Percentiles rank a stretch among this genome's conserved stretches.
These are phyloP conservation scores for Yamadazyma buinensis DNA, from an alignment of 1,139 yeast species.

Conservation along the genomic window DNA sequence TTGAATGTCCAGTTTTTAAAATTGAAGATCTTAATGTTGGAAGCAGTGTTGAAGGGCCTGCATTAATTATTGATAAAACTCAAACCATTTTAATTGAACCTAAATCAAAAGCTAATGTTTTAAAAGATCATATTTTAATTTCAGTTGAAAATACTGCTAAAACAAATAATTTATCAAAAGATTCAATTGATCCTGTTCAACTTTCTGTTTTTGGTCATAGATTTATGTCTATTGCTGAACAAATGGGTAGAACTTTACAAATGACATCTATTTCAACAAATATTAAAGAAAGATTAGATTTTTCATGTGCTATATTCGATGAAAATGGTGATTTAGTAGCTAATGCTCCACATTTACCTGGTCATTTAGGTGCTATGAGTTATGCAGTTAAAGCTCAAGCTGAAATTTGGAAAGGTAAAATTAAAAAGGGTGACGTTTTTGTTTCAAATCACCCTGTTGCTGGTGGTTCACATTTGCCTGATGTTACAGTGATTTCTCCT, in stretches of 20 bases:
- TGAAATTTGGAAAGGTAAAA: slow-evolving; percentile 14
- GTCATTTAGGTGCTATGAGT: slow-evolving; percentile 20
- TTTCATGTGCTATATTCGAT: slow-evolving; percentile 27
- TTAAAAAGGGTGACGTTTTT: slow-evolving; percentile 18
- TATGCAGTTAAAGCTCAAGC: slow-evolving; percentile 16
- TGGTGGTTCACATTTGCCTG: slow-evolving; percentile 21
- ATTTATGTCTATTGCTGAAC: slow-evolving; percentile 22
- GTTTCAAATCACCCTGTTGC: slow-evolving; percentile 19
- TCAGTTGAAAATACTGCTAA: slow-evolving; percentile 8
- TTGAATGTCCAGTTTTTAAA: slow-evolving; percentile 35
- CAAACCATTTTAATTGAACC: slow-evolving; percentile 16
- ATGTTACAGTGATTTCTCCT: slow-evolving; percentile 18
- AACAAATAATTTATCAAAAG: slow-evolving; percentile 18
- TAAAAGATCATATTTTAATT: slow-evolving; percentile 18
- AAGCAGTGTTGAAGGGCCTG: slow-evolving; percentile 17
- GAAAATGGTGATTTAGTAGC: slow-evolving; percentile 18
- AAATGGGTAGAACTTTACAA: slow-evolving; percentile 21
- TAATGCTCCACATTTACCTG: slow-evolving; percentile 21
- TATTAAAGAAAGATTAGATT: slow-evolving; percentile 22
- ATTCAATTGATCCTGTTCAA: slow-evolving; percentile 18
- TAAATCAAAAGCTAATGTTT: slow-evolving; percentile 10
- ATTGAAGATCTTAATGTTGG: slow-evolving; percentile 14
- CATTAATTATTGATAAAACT: slow-evolving; percentile 14
- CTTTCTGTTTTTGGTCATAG: slow-evolving; percentile 19
- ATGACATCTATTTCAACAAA: slow-evolving; percentile 20